These are phyloP conservation scores for Carex littledalei DNA, from an alignment of 176 grass and related monocot species.

Conservation along the genomic window DNA sequence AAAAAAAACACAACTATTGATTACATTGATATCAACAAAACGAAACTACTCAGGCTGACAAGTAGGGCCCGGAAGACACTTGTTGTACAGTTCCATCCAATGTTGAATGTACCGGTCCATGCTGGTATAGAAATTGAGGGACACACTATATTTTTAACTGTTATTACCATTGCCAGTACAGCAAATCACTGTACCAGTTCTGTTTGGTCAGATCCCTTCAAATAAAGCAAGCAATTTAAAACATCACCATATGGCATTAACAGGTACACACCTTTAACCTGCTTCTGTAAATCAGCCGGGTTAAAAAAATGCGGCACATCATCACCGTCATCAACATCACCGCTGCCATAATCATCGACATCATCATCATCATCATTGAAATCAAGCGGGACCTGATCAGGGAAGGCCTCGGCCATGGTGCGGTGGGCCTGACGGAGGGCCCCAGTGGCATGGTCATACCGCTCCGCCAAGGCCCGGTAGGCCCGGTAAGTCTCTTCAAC, in stretches of 20 bases:
- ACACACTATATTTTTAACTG: background rate
- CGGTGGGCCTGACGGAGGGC: constrained; percentile 74
- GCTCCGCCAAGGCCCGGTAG: constrained; percentile 87
- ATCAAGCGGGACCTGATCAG: constrained; percentile 57
- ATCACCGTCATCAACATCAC: constrained; percentile 29
- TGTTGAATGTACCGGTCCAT: background rate
- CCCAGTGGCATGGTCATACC: constrained; percentile 84
- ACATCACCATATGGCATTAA: background rate
- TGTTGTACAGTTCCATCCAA: background rate
- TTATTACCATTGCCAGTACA: background rate
- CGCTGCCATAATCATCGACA: constrained; percentile 59
- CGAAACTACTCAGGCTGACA: background rate
- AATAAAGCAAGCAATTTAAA: background rate
- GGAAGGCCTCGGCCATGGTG: constrained; percentile 93
- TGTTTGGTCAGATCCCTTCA: background rate
- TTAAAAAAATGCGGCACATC: constrained; percentile 54
- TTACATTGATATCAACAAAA: background rate
- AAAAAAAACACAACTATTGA: background rate
- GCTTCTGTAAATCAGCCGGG: constrained; percentile 39
- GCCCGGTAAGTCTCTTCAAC: constrained; percentile 95
- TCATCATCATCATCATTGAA: constrained; percentile 78
- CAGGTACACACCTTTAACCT: constrained; percentile 35
- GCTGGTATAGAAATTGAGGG: background rate
- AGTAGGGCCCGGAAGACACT: background rate
- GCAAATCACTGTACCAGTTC: background rate